phyloP scores from a whole-genome alignment of 305 asterid species.

The Andrographis paniculata region DNA sequence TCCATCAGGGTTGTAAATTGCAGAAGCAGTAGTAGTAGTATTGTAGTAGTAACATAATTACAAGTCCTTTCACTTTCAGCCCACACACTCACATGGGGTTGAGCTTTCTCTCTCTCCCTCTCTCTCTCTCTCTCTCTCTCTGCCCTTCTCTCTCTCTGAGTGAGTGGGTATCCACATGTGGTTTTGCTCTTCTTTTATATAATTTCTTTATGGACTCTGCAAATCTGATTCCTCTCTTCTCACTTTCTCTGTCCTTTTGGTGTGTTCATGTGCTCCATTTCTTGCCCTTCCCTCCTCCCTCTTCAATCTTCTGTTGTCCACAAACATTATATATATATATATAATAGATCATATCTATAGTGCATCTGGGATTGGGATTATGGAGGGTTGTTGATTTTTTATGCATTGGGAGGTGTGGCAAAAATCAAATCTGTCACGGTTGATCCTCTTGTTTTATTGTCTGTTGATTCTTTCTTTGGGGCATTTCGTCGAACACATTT shows the following conservation, averaged over 20 bases:
- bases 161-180: slow-evolving; percentile 21
- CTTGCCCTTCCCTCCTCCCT: background rate
- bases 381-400: slow-evolving; percentile 6
- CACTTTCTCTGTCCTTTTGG: background rate
- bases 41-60: too few relatives aligned
- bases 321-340: too few relatives aligned
- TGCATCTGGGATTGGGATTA: too few relatives aligned
- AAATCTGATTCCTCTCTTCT: slow-evolving; percentile 5
- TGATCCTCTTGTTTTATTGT: slow-evolving; percentile 23
- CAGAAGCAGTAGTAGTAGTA: too few relatives aligned
- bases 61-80: slow-evolving; percentile 26
- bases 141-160: too few relatives aligned
- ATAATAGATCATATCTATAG: too few relatives aligned
- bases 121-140: too few relatives aligned
- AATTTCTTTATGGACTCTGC: slow-evolving; percentile 12
- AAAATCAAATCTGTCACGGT: slow-evolving; percentile 10
- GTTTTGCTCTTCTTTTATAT: slow-evolving; percentile 18
- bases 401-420: slow-evolving; percentile 16
- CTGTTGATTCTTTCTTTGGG: background rate
- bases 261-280: background rate
- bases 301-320: slow-evolving; percentile 13
- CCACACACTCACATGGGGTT: slow-evolving; percentile 35
- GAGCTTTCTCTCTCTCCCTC: slow-evolving; percentile 13
- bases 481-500: background rate
- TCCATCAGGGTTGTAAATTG: too few relatives aligned